Base-by-base conservation (phyloP, 2,329 filamentous ascomycete genomes). In the Xylariaceae sp. region DNA sequence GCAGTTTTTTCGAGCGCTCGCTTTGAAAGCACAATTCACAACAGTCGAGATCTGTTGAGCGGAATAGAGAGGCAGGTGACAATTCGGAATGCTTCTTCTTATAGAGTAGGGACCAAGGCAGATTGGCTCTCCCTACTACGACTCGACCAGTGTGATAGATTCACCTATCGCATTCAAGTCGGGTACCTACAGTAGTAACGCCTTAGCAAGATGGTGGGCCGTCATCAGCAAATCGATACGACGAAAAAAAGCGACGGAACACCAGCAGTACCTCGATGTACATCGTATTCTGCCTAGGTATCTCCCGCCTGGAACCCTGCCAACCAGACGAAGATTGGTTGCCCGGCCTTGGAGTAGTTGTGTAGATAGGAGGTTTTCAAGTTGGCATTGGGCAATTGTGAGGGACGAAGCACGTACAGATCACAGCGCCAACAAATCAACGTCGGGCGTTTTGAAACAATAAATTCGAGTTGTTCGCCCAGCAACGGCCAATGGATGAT, bases 381-480 rank as follows among this genome's bases (percentile, higher is more conserved):
- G n/a, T 3, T 13, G 41, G n/a, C 41, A 45, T 45, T 15, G 41
- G n/a, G 41, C 41, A 45, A 45, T 45, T n/a, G n/a, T 45, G n/a
- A 13, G 9, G 37, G 9, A 41, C 13, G 13, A 13, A 13, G 9
- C 37, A 41, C 37, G 9, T 41, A 30, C 23, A 30, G 23, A 30
- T 30, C 23, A 30, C 23, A 30, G 23, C 11, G 11, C 37, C 11
- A 41, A 41, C 37, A 41, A 41, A 41, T 8, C 41, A 45, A 45
- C 23, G 23, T 30, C 23, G 23, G 23, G 23, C 23, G 23, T 30
- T 30, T 30, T 30, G 23, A 30, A 30, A 30, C 23, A 30, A 30
- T 30, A 30, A 30, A 30, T 30, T 30, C 23, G 23, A 30, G 23
- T 15, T 65, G 61, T 64, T 65, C 62, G 64, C 64, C 60, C 59